phyloP scores from a whole-genome alignment of 108 stramenopile species.

The Fragilaria radians region DNA sequence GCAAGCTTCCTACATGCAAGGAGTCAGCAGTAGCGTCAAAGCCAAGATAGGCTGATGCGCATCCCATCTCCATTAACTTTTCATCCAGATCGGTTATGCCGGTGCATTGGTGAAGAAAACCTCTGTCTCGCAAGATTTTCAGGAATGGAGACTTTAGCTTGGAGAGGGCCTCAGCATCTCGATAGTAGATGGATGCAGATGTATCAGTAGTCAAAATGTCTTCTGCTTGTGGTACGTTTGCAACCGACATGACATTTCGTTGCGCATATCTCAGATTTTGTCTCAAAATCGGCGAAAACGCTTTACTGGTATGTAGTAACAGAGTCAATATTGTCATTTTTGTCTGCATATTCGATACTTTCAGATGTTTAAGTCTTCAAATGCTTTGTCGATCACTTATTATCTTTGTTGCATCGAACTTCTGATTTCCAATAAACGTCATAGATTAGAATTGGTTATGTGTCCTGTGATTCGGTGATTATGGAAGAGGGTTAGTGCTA shows the following conservation, averaged over 20 bases:
- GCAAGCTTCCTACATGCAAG: constrained; percentile 94
- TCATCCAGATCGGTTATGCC: constrained; percentile 60
- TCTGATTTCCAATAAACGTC: too few species aligned
- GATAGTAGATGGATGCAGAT: constrained; percentile 46
- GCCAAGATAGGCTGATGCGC: constrained; percentile 85
- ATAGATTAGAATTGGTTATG: too few species aligned
- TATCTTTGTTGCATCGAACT: too few species aligned
- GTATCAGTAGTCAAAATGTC: constrained; percentile 7
- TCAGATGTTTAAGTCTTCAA: too few species aligned
- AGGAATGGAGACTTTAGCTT: constrained; percentile 70
- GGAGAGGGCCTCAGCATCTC: constrained; percentile 43
- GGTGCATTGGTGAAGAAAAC: constrained; percentile 86
- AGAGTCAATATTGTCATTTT: too few species aligned
- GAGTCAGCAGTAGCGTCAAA: constrained; percentile 98
- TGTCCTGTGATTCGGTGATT: too few species aligned
- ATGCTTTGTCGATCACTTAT: too few species aligned
- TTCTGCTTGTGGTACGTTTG: background rate
- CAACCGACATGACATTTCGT: background rate
- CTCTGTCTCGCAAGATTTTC: constrained; percentile 71
- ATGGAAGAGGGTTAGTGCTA: too few species aligned
- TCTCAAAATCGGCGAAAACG: background rate
- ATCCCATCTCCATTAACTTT: constrained; percentile 18
- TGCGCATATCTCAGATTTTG: background rate
- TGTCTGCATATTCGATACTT: too few species aligned
- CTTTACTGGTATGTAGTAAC: too few species aligned